A percentile compares a stretch with the other conserved stretches of the same genome.
Conservation (phyloP, 2,329 filamentous ascomycete genomes). For the Didymella keratinophila region DNA sequence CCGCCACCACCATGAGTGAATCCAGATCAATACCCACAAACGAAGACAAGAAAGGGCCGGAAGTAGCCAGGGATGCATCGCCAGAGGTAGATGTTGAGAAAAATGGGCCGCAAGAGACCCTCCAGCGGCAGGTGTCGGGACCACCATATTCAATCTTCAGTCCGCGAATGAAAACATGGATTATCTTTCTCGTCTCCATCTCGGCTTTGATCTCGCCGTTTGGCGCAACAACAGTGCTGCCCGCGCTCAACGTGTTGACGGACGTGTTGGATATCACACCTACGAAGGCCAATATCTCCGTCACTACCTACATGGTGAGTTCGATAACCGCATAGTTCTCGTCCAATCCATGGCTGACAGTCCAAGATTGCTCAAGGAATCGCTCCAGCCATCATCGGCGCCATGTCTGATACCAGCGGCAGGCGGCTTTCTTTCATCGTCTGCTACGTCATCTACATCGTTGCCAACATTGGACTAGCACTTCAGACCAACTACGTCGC, state of each 20-base stretch:
- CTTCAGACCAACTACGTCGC: conserved; percentile 49
- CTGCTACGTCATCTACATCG: conserved; percentile 49
- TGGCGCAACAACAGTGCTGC: conserved; percentile 50
- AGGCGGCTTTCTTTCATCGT: conserved; percentile 61
- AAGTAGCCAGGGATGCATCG: not conserved
- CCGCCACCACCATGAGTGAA: conserved; percentile 1
- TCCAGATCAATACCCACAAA: not conserved
- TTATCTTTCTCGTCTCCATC: conserved; percentile 58
- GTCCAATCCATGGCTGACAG: conserved; percentile 17
- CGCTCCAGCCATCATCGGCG: conserved; percentile 61
- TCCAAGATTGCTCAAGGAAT: conserved; percentile 58
- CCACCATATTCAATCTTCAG: conserved; percentile 45
- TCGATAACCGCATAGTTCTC: not conserved
- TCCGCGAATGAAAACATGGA: conserved; percentile 54
- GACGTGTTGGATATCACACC: conserved; percentile 53
- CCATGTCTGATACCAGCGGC: conserved; percentile 61
- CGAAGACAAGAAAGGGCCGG: conserved; percentile 1
- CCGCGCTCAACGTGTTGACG: conserved; percentile 46
- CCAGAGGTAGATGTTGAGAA: conserved; percentile 12
- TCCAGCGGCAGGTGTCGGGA: conserved; percentile 35
- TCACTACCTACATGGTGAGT: conserved; percentile 59
- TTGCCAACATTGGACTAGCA: conserved; percentile 49
- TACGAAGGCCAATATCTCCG: conserved; percentile 58
- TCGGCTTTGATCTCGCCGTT: conserved; percentile 60
- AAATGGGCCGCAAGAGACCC: conserved; percentile 10